Conservation (phyloP, 2,329 filamentous ascomycete genomes). For the Chaetomium sp. region DNA sequence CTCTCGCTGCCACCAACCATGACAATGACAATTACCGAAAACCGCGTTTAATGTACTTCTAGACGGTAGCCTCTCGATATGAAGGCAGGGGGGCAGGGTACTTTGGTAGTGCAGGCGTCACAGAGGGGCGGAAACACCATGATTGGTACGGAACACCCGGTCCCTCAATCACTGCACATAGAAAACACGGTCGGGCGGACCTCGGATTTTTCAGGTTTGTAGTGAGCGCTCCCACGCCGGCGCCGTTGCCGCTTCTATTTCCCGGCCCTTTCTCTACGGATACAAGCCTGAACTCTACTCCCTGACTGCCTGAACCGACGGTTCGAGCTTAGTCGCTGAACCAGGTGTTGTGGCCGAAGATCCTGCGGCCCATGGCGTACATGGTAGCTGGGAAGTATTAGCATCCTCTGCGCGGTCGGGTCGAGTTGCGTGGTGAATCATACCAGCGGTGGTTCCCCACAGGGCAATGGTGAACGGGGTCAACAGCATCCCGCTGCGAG, state of each 20-base stretch:
- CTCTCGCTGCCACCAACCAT: neutral
- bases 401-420: neutral
- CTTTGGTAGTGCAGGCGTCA: constrained; percentile 28
- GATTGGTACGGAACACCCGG: neutral
- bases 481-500: constrained; percentile 66
- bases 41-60: constrained; percentile 31
- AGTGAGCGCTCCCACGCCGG: neutral
- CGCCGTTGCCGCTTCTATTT: constrained; percentile 11
- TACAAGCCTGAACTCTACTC: constrained; percentile 23
- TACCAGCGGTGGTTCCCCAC: constrained; percentile 65
- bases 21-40: constrained; percentile 16
- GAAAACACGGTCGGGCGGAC: constrained; percentile 15
- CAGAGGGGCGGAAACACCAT: constrained; percentile 19
- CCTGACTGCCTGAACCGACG: neutral
- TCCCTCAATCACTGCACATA: constrained; percentile 16
- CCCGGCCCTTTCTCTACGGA: constrained; percentile 26
- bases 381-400: constrained; percentile 50
- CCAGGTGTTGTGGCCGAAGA: constrained; percentile 79
- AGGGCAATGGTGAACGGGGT: constrained; percentile 69
- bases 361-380: constrained; percentile 74
- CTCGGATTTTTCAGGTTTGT: constrained; percentile 4
- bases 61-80: constrained; percentile 23
- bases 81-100: constrained; percentile 21
- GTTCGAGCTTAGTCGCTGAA: constrained; percentile 55
- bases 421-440: constrained; percentile 39